Conservation (phyloP, 345 rosid genomes). For the Citrus sp. region DNA sequence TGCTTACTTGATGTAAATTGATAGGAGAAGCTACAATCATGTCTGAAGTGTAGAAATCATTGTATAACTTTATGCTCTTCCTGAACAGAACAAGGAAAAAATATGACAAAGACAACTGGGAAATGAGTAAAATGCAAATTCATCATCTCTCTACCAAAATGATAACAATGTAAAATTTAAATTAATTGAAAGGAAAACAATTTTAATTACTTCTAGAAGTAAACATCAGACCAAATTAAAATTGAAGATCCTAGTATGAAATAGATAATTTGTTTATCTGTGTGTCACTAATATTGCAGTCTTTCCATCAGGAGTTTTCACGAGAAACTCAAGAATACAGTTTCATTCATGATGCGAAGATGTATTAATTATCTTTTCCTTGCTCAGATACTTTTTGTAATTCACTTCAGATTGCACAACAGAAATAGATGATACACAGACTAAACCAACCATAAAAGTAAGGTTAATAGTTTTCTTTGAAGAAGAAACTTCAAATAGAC, state of each 20-base stretch:
- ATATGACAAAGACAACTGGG: background rate
- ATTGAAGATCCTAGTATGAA: background rate
- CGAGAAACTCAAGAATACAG: background rate
- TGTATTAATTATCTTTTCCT: background rate
- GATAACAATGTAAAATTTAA: background rate
- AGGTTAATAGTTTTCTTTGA: background rate
- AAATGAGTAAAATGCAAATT: conserved; percentile 2
- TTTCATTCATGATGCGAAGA: background rate
- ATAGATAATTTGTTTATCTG: background rate
- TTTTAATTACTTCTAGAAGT: background rate
- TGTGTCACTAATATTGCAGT: background rate
- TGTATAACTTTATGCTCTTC: conserved; percentile 74
- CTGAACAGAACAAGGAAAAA: conserved; percentile 34
- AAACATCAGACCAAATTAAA: background rate
- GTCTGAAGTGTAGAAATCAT: conserved; percentile 86
- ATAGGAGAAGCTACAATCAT: conserved; percentile 90
- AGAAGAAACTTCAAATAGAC: background rate
- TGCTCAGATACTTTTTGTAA: background rate
- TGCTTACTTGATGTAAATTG: conserved; percentile 56
- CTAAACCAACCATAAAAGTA: background rate
- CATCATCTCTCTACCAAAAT: background rate
- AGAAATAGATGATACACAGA: background rate
- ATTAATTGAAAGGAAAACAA: background rate
- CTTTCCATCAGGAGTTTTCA: background rate
- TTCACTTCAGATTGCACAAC: background rate